These are phyloP conservation scores for Podaxis mareebaensis DNA, from an alignment of 768 basidiomycete species.

Conservation along the genomic window DNA sequence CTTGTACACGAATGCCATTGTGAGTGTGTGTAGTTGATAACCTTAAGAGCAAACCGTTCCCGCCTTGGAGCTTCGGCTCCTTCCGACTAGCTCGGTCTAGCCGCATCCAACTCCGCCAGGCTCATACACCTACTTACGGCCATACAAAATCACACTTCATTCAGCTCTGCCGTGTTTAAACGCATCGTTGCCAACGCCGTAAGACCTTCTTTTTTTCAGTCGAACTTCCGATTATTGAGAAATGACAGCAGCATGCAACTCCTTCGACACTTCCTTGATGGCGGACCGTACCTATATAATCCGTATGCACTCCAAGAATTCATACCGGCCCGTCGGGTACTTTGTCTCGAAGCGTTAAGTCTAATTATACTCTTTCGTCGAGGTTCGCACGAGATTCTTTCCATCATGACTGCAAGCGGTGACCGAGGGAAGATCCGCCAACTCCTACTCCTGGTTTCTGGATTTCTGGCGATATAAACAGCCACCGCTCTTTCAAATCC, in stretches of 20 bases:
- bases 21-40: neutral
- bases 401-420: neutral
- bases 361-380: neutral
- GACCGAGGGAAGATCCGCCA: neutral
- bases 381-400: neutral
- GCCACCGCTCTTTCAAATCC: conserved; percentile 29
- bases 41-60: neutral
- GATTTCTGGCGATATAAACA: neutral
- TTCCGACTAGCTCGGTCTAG: neutral
- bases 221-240: no score
- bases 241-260: neutral
- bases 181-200: no score
- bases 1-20: neutral
- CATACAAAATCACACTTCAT: no score
- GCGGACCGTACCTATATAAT: neutral
- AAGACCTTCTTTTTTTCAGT: no score
- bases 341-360: neutral
- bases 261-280: neutral
- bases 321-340: conserved; percentile 8
- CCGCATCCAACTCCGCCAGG: neutral
- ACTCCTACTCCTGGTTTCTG: neutral
- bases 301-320: neutral
- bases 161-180: no score
- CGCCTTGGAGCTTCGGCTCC: neutral
- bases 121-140: no score